phyloP scores from a whole-genome alignment of 805 yeast genomes.

The Yarrowia osloensis region DNA sequence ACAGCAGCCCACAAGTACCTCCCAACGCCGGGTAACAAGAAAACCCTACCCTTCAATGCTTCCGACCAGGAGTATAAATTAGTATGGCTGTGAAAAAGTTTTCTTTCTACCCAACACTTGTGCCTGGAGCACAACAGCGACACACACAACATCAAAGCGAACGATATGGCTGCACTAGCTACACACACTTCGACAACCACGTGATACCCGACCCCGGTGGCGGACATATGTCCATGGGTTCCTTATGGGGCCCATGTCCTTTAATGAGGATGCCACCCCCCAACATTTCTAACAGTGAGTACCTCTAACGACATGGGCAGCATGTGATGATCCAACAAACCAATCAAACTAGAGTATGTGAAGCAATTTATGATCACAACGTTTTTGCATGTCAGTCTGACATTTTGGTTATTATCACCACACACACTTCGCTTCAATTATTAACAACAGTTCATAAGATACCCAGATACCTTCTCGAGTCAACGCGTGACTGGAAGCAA shows the following conservation, averaged over 20 bases:
- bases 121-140: not conserved
- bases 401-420: not conserved
- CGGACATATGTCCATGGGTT: no score
- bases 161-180: not conserved
- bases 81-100: not conserved
- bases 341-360: constrained; percentile 69
- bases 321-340: constrained; percentile 30
- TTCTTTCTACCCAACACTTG: constrained; percentile 16
- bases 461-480: not conserved
- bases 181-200: not conserved
- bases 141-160: not conserved
- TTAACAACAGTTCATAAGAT: not conserved
- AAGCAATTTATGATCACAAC: constrained; percentile 52
- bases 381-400: constrained; percentile 33
- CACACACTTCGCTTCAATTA: constrained; percentile 3
- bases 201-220: constrained; percentile 8
- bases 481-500: not conserved
- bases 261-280: not conserved
- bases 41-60: constrained; percentile 1
- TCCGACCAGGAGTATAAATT: not conserved
- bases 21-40: constrained; percentile 21
- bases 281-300: not conserved
- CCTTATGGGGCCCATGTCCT: no score
- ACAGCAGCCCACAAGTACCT: not conserved
- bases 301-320: not conserved